Conservation (phyloP, 345 rosid genomes). For the Microthlaspi erraticum region DNA sequence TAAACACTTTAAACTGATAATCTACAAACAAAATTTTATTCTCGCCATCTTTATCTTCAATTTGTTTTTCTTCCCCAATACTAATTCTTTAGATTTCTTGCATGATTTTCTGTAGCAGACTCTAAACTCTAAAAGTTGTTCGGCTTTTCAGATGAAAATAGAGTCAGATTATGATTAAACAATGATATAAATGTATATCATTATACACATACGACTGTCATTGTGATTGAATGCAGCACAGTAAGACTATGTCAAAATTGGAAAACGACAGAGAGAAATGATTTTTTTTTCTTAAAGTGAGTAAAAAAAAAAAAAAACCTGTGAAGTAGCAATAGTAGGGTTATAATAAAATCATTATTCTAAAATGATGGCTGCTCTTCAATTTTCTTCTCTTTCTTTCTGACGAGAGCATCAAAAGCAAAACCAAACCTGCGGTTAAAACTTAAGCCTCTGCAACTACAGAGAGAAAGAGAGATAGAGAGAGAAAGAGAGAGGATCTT, state of each 20-base stretch:
- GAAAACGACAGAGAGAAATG: conserved; percentile 26
- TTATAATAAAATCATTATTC: conserved; percentile 22
- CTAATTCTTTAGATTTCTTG: conserved; percentile 8
- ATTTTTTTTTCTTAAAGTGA: background rate
- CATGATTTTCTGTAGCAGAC: background rate
- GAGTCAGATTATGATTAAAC: background rate
- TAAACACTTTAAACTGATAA: background rate
- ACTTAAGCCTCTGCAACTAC: conserved; percentile 41
- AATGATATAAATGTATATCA: background rate
- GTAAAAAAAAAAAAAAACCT: conserved; percentile 15
- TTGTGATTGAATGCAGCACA: conserved; percentile 33
- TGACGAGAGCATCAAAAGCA: conserved; percentile 61
- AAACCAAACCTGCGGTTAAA: conserved; percentile 67
- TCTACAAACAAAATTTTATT: background rate
- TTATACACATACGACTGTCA: background rate
- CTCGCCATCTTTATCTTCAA: conserved; percentile 1
- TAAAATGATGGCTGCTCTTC: conserved; percentile 35
- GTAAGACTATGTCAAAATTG: conserved; percentile 33
- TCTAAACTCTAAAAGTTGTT: background rate
- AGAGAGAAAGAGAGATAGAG: conserved; percentile 16
- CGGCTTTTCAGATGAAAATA: conserved; percentile 24
- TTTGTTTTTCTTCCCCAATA: background rate
- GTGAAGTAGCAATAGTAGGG: conserved; percentile 5
- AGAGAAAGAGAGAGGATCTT: conserved; percentile 26
- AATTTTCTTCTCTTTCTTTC: conserved; percentile 43